These are phyloP conservation scores for Fusarium marasasianum DNA, from an alignment of 2,329 filamentous ascomycete species.

Conservation along the genomic window DNA sequence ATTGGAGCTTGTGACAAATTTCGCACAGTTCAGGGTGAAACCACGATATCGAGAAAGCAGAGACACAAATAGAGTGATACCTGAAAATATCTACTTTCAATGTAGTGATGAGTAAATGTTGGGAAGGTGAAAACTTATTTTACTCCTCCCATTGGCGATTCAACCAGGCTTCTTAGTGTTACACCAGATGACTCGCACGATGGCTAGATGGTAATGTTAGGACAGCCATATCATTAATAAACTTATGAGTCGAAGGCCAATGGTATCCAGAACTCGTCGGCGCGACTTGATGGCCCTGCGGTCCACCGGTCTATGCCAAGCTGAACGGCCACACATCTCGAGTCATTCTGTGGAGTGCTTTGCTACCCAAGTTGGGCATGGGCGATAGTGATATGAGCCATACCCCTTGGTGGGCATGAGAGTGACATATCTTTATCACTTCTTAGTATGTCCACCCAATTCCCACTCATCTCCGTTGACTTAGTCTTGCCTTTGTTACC, in stretches of 20 bases:
- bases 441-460: constrained; percentile 20
- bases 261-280: not conserved
- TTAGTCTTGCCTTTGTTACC: constrained; percentile 1
- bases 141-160: not conserved
- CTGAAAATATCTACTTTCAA: not conserved
- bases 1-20: not conserved
- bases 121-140: not conserved
- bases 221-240: not conserved
- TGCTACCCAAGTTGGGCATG: not conserved
- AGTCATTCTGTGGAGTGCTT: constrained; percentile 1
- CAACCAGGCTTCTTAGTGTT: not conserved
- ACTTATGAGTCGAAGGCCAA: not conserved
- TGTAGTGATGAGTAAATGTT: not conserved
- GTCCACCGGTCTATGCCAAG: not conserved
- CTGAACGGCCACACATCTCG: not conserved
- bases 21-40: not conserved
- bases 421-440: constrained; percentile 18
- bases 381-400: not conserved
- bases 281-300: not conserved
- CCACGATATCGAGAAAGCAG: not conserved
- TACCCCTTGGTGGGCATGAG: not conserved
- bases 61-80: not conserved
- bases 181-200: constrained; percentile 5
- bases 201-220: not conserved
- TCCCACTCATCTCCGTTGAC: constrained; percentile 11